These are phyloP conservation scores for Globisporangium perplexum DNA, from an alignment of 352 stramenopile species.

Conservation along the genomic window DNA sequence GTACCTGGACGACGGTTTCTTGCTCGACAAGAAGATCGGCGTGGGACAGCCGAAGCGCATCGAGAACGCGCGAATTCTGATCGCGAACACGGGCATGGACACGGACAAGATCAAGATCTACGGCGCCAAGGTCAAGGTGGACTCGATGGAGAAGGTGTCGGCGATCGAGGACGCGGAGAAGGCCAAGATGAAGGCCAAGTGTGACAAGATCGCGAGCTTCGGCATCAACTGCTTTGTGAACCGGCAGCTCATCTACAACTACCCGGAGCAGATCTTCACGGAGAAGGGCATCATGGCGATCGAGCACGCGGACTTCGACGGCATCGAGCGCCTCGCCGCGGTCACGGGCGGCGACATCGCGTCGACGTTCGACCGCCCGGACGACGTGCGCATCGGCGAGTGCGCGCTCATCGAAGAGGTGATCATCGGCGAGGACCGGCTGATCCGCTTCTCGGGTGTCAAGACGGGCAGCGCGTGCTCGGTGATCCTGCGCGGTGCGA, in stretches of 20 bases:
- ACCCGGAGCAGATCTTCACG: constrained; percentile 98
- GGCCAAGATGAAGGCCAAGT: constrained; percentile 98
- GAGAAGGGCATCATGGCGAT: constrained; percentile 98
- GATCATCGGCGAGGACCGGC: constrained; percentile 97
- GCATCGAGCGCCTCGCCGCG: constrained; percentile 96
- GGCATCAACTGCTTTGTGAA: constrained; percentile 99
- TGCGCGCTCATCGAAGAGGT: constrained; percentile 98
- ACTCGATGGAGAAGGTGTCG: constrained; percentile 98
- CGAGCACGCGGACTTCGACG: constrained; percentile 99
- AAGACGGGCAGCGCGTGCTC: constrained; percentile 94
- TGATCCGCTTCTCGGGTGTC: constrained; percentile 97
- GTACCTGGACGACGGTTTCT: constrained; percentile 98
- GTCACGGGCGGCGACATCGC: constrained; percentile 95
- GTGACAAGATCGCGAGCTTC: constrained; percentile 97
- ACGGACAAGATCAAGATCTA: constrained; percentile 99
- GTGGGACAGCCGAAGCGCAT: constrained; percentile 95
- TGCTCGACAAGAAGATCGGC: constrained; percentile 96
- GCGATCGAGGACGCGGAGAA: constrained; percentile 99
- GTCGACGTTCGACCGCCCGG: constrained; percentile 98
- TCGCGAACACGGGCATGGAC: constrained; percentile 99
- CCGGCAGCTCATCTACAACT: constrained; percentile 99
- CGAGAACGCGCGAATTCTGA: constrained; percentile 98
- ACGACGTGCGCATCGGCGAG: constrained; percentile 95
- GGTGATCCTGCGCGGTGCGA: constrained; percentile 93
- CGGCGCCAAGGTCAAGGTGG: constrained; percentile 95